phyloP scores from a whole-genome alignment of 2,329 filamentous ascomycete genomes.

The Curvularia lunata region DNA sequence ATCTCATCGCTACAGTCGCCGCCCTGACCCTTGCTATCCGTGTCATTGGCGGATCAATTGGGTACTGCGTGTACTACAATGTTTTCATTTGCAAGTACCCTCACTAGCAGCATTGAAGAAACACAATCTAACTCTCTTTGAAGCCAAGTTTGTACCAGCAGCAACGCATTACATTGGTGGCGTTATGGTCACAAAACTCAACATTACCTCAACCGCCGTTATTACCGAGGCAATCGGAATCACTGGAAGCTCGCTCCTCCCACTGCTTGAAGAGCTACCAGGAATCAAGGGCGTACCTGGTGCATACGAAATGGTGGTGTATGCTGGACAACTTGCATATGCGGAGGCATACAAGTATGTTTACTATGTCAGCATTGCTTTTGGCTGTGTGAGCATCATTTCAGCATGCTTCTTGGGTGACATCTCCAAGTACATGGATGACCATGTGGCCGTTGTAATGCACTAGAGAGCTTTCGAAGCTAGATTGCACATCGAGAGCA shows the following conservation, averaged over 20 bases:
- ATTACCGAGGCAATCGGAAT: slow-evolving; percentile 55
- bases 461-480: slow-evolving; percentile 5
- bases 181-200: slow-evolving; percentile 57
- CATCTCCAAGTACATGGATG: slow-evolving; percentile 52
- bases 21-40: slow-evolving; percentile 71
- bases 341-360: slow-evolving; percentile 66
- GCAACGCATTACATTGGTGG: slow-evolving; percentile 39
- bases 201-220: slow-evolving; percentile 56
- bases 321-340: slow-evolving; percentile 63
- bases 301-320: slow-evolving; percentile 51
- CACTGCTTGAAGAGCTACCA: slow-evolving; percentile 53
- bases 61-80: slow-evolving; percentile 60
- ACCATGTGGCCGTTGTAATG: slow-evolving; percentile 31
- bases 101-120: neutral
- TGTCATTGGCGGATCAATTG: slow-evolving; percentile 69
- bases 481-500: neutral
- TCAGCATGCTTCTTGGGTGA: slow-evolving; percentile 65
- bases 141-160: slow-evolving; percentile 32
- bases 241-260: slow-evolving; percentile 56
- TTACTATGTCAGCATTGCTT: slow-evolving; percentile 67
- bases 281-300: slow-evolving; percentile 56
- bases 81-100: slow-evolving; percentile 38
- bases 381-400: slow-evolving; percentile 63
- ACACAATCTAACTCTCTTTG: neutral
- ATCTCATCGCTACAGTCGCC: slow-evolving; percentile 71